phyloP scores from a whole-genome alignment of 108 stramenopile species.

The Poteriospumella lacustris region DNA sequence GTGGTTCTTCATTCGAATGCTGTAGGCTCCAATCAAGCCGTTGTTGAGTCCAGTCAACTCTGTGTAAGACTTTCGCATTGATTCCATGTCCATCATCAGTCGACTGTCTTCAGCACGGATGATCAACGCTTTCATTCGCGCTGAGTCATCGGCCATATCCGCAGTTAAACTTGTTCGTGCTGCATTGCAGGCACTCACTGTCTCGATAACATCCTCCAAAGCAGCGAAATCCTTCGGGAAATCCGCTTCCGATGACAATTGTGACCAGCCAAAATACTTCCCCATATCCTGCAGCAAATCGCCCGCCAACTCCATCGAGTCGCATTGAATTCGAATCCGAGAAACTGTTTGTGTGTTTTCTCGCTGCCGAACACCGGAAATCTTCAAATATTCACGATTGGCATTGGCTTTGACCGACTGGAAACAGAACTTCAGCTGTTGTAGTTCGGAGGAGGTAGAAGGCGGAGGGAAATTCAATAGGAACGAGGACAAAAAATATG shows the following conservation, averaged over 20 bases:
- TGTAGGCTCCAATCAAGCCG: slow-evolving; percentile 52
- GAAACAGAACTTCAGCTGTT: background rate
- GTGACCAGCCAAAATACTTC: slow-evolving; percentile 10
- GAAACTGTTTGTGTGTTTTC: background rate
- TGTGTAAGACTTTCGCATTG: slow-evolving; percentile 47
- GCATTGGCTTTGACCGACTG: background rate
- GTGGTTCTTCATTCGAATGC: slow-evolving; percentile 55
- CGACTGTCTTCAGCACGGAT: slow-evolving; percentile 58
- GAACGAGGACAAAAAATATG: background rate
- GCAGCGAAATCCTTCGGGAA: slow-evolving; percentile 44
- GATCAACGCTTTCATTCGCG: slow-evolving; percentile 45
- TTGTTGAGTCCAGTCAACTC: slow-evolving; percentile 48
- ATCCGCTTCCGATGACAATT: slow-evolving; percentile 42
- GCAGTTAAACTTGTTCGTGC: slow-evolving; percentile 47
- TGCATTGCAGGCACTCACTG: slow-evolving; percentile 37
- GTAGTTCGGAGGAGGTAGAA: background rate
- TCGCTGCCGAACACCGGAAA: slow-evolving; percentile 1
- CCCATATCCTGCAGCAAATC: slow-evolving; percentile 48
- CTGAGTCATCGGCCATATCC: slow-evolving; percentile 58
- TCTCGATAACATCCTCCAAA: slow-evolving; percentile 30
- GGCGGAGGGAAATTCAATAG: background rate
- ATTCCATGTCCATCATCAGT: slow-evolving; percentile 48
- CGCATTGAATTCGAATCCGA: slow-evolving; percentile 35
- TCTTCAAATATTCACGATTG: background rate
- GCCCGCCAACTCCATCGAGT: slow-evolving; percentile 46